Conservation (phyloP, 768 basidiomycete genomes). For the Asterophora parasitica region DNA sequence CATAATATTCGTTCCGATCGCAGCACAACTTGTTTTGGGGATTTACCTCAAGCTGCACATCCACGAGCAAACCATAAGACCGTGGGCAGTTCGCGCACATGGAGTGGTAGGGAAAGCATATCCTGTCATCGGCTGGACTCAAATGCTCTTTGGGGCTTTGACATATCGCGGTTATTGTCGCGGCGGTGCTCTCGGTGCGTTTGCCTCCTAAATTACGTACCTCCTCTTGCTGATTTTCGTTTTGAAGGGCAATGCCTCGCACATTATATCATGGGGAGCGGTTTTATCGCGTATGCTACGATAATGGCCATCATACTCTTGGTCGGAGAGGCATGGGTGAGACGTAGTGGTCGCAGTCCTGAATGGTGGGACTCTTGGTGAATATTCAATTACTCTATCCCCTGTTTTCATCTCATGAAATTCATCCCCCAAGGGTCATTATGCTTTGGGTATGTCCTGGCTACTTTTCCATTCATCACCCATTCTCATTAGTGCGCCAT, state of each 20-base stretch:
- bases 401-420: not conserved
- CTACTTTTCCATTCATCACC: not conserved
- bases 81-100: constrained; percentile 65
- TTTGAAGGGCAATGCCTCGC: constrained; percentile 72
- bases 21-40: constrained; percentile 65
- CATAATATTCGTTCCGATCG: constrained; percentile 60
- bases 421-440: constrained; percentile 32
- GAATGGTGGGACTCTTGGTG: constrained; percentile 85
- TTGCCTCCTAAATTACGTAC: not conserved
- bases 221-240: not conserved
- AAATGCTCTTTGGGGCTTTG: constrained; percentile 83
- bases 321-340: constrained; percentile 74
- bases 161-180: constrained; percentile 75
- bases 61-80: constrained; percentile 68
- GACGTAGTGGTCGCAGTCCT: constrained; percentile 65
- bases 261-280: constrained; percentile 87
- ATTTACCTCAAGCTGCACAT: constrained; percentile 92
- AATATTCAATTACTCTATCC: constrained; percentile 16
- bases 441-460: constrained; percentile 42
- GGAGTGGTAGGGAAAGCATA: constrained; percentile 80
- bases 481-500: not conserved
- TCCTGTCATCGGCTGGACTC: constrained; percentile 83
- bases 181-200: constrained; percentile 57
- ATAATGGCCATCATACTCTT: constrained; percentile 77
- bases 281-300: constrained; percentile 82